Evolutionary conservation across 306 rosid species (phyloP), one percentile per base, ranked within the genome.

Genomic region (Rosa persica): DNA sequence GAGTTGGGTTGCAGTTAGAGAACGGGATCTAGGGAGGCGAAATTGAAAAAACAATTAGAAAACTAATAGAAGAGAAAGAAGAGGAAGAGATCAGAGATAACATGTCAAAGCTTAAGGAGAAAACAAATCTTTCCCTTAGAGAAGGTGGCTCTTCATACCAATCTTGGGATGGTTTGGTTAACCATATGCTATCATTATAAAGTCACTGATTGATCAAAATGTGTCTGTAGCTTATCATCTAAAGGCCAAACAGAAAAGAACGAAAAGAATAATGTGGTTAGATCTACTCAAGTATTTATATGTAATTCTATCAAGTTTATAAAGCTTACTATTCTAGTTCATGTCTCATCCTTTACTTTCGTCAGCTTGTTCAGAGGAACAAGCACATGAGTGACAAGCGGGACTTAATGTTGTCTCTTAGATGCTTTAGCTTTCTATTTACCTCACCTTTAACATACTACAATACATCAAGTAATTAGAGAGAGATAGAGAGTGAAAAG

Each of bases 31-130:
- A 89, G 25, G 81, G 93, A 79, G 85, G 49, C 7, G 87, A 78
- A 74, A 78, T 87, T 42, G 86, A 84, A 81, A 78, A 69, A 70
- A 46, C 67, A 27, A 84, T 89, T 60, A 68, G 61, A 60, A 84
- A 70, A 49, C 23, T 84, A 4, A 86, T 86, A 90, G 81, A 51
- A 19, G 89, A 81, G 74, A 78, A 67, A 36, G 90, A 89, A 75
- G 88, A 78, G 64, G 81, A 76, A 39, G 85, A 73, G 75, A 76
- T 90, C 20, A 81, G 80, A 73, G 78, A 77, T 4, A 81, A 78
- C 74, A 74, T 73, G 4, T 75, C 64, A 2, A 75, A 72, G 23
- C 77, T 87, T 70, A 87, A 82, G 85, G 84, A 85, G 68, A 69
- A 80, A 38, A 83, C 81, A 7, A 77, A 79, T 25, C 7, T 66